Base-by-base conservation (phyloP, 106 monocot genomes). In the Amphibolis antarctica region DNA sequence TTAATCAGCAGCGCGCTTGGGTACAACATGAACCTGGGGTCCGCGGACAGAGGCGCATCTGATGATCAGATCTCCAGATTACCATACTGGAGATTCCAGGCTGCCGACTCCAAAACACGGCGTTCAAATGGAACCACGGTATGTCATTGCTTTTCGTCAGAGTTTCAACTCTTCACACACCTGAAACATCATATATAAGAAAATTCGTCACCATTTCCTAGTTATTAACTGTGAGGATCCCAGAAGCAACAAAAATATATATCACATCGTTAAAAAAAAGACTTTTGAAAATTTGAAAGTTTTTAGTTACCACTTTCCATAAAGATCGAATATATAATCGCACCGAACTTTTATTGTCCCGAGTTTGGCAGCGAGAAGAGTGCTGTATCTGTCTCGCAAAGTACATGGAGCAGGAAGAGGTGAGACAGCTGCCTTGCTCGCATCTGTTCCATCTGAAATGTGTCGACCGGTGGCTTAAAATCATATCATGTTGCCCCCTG, bases 321-420 rank as follows among this genome's bases (percentile, higher is more conserved):
- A 4, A 36, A 7, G 36, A 36, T 36, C n/a, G n/a, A n/a, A n/a
- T n/a, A n/a, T n/a, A n/a, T n/a, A n/a, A n/a, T n/a, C n/a, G n/a
- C n/a, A n/a, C n/a, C n/a, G n/a, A n/a, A n/a, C n/a, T n/a, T n/a
- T n/a, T n/a, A n/a, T n/a, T n/a, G n/a, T n/a, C n/a, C n/a, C n/a
- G n/a, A n/a, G n/a, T n/a, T 61, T 28, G n/a, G 73, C 81, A 91
- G 89, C 55, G 55, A 19, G 83, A 86, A 18, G 84, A 84, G 65
- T 96, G 89, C 28, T 86, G 94, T 66, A 96, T 96, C 60, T 96
- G 86, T 28, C 74, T 96, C 0, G 64, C 96, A 1, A 89, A 79
- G 42, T 90, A 90, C 55, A 68, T 31, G 36, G 83, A 89, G 11
- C 64, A 65, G 63, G 86, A 89, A 49, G 89, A 94, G 60, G 74